A percentile compares a stretch with the other conserved stretches of the same genome.
Conservation (phyloP, 129 eudicot genomes). For the Chrysanthemum lavandulifolium region DNA sequence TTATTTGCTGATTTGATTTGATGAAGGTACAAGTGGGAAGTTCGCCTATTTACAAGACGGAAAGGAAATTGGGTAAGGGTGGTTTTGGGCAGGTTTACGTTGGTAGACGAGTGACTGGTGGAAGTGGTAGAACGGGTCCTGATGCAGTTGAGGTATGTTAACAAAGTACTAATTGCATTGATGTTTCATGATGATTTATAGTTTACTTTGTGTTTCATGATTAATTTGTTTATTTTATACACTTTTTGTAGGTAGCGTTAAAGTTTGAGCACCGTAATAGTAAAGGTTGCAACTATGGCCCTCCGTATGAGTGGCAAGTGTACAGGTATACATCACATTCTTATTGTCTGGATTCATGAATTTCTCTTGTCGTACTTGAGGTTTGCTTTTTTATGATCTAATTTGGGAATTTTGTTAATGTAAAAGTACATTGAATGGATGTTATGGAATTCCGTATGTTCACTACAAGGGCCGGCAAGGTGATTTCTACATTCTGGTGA, state of each 20-base stretch:
- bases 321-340: slow-evolving; percentile 62
- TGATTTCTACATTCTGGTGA: slow-evolving; percentile 93
- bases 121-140: slow-evolving; percentile 79
- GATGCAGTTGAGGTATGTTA: slow-evolving; percentile 89
- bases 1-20: slow-evolving; percentile 16
- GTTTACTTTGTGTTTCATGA: background rate
- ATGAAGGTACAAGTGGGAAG: slow-evolving; percentile 91
- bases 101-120: slow-evolving; percentile 84
- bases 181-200: background rate
- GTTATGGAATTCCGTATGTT: slow-evolving; percentile 92
- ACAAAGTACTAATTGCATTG: background rate
- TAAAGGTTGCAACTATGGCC: slow-evolving; percentile 98
- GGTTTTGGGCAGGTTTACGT: slow-evolving; percentile 99
- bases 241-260: slow-evolving; percentile 66
- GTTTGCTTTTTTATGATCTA: slow-evolving; percentile 7
- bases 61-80: slow-evolving; percentile 97
- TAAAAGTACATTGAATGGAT: slow-evolving; percentile 78
- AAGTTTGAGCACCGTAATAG: slow-evolving; percentile 99
- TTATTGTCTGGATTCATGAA: background rate
- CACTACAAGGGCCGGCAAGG: slow-evolving; percentile 98
- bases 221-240: background rate
- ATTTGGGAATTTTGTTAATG: slow-evolving; percentile 2
- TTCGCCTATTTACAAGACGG: slow-evolving; percentile 84
- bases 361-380: background rate
- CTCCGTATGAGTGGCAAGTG: slow-evolving; percentile 99